These are phyloP conservation scores for Talaromyces sp. DNA, from an alignment of 2,329 filamentous ascomycete species.

Conservation along the genomic window DNA sequence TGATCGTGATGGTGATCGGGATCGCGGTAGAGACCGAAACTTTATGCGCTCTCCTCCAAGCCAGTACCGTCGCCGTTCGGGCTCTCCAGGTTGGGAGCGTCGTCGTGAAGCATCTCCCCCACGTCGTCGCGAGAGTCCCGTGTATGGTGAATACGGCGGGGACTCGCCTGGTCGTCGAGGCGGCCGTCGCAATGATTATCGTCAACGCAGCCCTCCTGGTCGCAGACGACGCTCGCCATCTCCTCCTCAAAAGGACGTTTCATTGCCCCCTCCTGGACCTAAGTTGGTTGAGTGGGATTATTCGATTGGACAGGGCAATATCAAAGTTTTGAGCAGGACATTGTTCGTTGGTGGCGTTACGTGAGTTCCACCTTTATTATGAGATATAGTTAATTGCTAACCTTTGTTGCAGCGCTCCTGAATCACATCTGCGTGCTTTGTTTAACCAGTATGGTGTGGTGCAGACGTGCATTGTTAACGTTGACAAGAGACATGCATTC, in stretches of 20 bases:
- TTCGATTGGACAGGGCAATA: constrained; percentile 68
- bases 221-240: constrained; percentile 64
- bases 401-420: constrained; percentile 58
- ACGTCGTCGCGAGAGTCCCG: constrained; percentile 63
- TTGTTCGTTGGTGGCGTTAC: constrained; percentile 95
- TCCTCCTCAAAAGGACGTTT: constrained; percentile 46
- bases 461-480: constrained; percentile 97
- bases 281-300: constrained; percentile 82
- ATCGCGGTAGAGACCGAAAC: constrained; percentile 61
- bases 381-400: constrained; percentile 19
- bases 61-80: constrained; percentile 65
- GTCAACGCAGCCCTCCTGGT: constrained; percentile 78
- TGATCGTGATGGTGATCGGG: constrained; percentile 51
- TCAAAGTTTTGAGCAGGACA: constrained; percentile 91
- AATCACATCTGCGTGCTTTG: constrained; percentile 74
- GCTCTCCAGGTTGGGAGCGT: constrained; percentile 74
- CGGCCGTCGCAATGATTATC: constrained; percentile 63
- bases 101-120: constrained; percentile 62
- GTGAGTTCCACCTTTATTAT: constrained; percentile 50
- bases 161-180: constrained; percentile 62
- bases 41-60: constrained; percentile 61
- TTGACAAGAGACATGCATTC: constrained; percentile 96
- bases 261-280: constrained; percentile 48
- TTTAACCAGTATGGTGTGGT: constrained; percentile 82
- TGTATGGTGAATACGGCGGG: constrained; percentile 69